phyloP scores from a whole-genome alignment of 148 eudicot genomes.

The Rhododendron molle region DNA sequence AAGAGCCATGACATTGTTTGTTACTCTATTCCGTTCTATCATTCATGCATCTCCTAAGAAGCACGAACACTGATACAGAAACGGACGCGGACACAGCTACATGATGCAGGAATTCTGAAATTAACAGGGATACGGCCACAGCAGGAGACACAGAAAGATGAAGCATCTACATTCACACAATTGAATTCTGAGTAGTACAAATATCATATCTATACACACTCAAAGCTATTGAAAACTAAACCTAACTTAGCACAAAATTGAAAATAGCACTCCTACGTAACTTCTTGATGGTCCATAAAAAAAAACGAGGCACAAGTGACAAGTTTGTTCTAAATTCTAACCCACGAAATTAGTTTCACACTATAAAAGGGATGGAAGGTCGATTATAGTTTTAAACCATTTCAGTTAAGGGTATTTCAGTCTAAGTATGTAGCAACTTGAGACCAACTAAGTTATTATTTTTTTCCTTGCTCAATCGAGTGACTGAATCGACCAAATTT shows the following conservation, averaged over 20 bases:
- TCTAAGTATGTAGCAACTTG: not conserved
- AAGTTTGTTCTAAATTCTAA: no score
- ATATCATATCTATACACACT: not conserved
- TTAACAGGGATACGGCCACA: not conserved
- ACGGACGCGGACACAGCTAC: not conserved
- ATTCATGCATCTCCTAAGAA: not conserved
- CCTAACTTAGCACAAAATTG: not conserved
- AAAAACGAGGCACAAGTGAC: not conserved
- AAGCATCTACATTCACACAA: not conserved
- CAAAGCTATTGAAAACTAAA: not conserved
- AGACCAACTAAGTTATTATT: not conserved
- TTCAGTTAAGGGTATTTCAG: not conserved
- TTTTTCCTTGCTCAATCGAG: not conserved
- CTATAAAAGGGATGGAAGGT: not conserved
- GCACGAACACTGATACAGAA: not conserved
- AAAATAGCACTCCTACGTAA: no score
- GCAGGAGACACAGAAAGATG: not conserved
- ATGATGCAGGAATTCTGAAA: not conserved
- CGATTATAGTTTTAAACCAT: not conserved
- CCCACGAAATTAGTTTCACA: not conserved
- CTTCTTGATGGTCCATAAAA: not conserved
- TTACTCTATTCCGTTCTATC: not conserved
- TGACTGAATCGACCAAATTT: not conserved
- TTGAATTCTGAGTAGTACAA: not conserved
- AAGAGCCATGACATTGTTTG: not conserved